Evolutionary conservation across 2,329 filamentous ascomycete species (phyloP), one percentile per base, ranked within the genome.

Genomic region (Botrytis fabae): DNA sequence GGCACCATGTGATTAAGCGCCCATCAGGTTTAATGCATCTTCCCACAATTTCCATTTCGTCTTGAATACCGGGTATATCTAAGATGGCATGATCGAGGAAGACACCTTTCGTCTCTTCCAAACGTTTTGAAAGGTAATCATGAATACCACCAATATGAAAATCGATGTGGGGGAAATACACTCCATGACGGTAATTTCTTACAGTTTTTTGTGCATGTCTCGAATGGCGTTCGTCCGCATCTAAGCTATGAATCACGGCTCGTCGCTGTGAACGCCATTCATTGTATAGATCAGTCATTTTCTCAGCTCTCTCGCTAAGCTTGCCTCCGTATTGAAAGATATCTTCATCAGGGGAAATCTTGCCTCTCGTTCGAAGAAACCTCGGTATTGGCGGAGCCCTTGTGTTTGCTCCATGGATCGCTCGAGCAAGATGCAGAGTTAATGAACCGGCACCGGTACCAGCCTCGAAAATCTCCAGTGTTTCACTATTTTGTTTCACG

Each of bases 361-460:
- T 65, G 38, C 38, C 57, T 4, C 54, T 68, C 10, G 61, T 28
- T 12, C 40, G 48, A n/a, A 61, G 62, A 14, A 60, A 44, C 6
- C 28, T 40, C 25, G 73, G 73, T 25, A 86, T 80, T 22, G 81
- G 78, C 0, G 86, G 85, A 9, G 86, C 82, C 5, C 85, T 82
- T 2, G 88, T 83, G 78, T 95, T 95, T 28, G 89, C 91, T 62
- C 88, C 92, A 79, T 95, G 91, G 63, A 96, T 88, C 4, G 92
- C 92, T 70, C 92, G 88, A 44, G 92, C 90, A 35, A 96, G 85
- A 79, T 95, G 89, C 7, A 96, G 82, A 0, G 93, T 95, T 73
- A 96, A 82, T 48, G 91, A 90, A 73, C 93, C 93, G 85, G 95
- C 92, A n/a, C 93, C 93, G 5, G 93, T 96, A 25, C 93, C 93